phyloP scores from a whole-genome alignment of 129 eudicot species.

The Flaveria sonorensis region DNA sequence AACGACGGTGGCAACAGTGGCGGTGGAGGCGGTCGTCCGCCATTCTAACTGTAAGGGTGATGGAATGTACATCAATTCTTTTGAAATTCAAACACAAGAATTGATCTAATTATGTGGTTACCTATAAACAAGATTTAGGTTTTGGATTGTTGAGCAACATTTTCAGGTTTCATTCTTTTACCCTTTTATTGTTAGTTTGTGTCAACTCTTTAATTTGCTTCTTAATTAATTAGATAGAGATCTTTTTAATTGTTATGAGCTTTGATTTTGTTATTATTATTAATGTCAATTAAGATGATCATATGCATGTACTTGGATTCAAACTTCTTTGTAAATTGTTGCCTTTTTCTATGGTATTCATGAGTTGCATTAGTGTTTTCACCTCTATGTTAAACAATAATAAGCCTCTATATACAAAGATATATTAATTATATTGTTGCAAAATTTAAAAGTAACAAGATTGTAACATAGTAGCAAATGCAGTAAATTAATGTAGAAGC shows the following conservation, averaged over 20 bases:
- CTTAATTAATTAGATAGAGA: slow-evolving; percentile 21
- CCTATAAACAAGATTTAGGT: slow-evolving; percentile 28
- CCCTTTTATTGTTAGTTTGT: slow-evolving; percentile 9
- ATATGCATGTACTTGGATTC: slow-evolving; percentile 29
- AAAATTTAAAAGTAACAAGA: too few relatives aligned
- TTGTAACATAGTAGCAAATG: too few relatives aligned
- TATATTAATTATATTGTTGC: too few relatives aligned
- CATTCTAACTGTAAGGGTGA: slow-evolving; percentile 23
- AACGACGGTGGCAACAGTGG: slow-evolving; percentile 14
- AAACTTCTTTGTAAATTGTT: slow-evolving; percentile 35
- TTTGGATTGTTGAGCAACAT: slow-evolving; percentile 35
- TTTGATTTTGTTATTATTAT: not conserved
- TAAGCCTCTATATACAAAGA: not conserved
- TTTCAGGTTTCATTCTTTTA: slow-evolving; percentile 46
- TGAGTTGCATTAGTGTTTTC: not conserved
- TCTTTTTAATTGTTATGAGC: slow-evolving; percentile 18
- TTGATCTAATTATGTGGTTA: not conserved
- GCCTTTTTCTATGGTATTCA: not conserved
- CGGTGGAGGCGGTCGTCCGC: slow-evolving; percentile 29
- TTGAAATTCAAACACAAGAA: slow-evolving; percentile 13
- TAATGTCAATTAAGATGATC: not conserved
- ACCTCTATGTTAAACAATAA: too few relatives aligned
- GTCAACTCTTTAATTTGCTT: slow-evolving; percentile 17
- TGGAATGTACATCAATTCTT: slow-evolving; percentile 14
- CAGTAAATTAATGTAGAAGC: too few relatives aligned